phyloP scores from a whole-genome alignment of 2,329 filamentous ascomycete species.

The Exophiala aquamarina region DNA sequence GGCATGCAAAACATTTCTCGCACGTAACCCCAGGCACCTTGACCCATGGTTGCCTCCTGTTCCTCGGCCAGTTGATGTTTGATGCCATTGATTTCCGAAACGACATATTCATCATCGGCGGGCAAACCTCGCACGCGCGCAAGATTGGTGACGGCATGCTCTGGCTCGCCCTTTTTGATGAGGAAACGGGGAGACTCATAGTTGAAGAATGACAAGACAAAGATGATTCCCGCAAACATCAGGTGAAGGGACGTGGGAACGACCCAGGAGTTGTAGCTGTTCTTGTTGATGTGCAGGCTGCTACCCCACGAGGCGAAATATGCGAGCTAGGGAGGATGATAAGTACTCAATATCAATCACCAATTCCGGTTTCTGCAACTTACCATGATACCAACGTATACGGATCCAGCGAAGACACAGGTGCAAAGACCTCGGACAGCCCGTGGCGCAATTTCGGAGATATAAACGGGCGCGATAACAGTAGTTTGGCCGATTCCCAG shows the following conservation, averaged over 20 bases:
- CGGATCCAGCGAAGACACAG: constrained; percentile 67
- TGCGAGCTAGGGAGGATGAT: constrained; percentile 50
- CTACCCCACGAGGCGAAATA: constrained; percentile 59
- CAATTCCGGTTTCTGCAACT: neutral
- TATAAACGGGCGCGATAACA: constrained; percentile 62
- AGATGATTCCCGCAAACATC: constrained; percentile 73
- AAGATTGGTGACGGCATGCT: constrained; percentile 48
- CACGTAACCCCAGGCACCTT: constrained; percentile 63
- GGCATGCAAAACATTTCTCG: constrained; percentile 68
- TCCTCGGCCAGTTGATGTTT: constrained; percentile 67
- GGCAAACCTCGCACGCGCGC: constrained; percentile 60
- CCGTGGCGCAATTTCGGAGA: constrained; percentile 70
- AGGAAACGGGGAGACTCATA: constrained; percentile 71
- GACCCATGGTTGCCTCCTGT: constrained; percentile 67
- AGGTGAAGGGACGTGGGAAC: constrained; percentile 74
- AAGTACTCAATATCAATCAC: neutral
- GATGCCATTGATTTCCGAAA: constrained; percentile 64
- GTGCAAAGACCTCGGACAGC: constrained; percentile 72
- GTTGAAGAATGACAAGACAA: constrained; percentile 67
- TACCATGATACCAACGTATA: constrained; percentile 72
- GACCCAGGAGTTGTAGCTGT: constrained; percentile 51
- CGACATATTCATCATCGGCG: constrained; percentile 60
- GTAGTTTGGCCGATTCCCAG: constrained; percentile 43
- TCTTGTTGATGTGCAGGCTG: constrained; percentile 51
- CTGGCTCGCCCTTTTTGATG: constrained; percentile 62